A percentile compares a stretch with the other conserved stretches of the same genome.
Conservation (phyloP, 1,139 yeast species). For the Geotrichum carabidarum region DNA sequence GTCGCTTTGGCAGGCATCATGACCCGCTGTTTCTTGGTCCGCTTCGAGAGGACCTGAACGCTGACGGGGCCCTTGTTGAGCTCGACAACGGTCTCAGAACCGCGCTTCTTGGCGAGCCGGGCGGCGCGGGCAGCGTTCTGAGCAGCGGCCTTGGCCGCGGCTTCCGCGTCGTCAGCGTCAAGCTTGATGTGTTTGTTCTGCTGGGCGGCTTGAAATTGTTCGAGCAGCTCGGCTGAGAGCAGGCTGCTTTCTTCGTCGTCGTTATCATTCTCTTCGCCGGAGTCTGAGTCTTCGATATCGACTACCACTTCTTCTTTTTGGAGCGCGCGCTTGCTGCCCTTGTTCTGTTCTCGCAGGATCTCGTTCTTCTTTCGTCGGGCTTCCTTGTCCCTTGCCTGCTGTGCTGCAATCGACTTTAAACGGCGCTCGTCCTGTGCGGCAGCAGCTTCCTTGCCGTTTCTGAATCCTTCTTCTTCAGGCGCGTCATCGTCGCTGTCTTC, state of each 20-base stretch:
- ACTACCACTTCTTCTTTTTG: background rate
- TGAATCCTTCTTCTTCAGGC: constrained; percentile 16
- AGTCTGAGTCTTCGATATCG: background rate
- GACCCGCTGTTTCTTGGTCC: background rate
- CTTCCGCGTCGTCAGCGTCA: constrained; percentile 2
- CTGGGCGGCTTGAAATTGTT: constrained; percentile 7
- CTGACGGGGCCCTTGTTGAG: constrained; percentile 18
- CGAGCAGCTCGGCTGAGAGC: constrained; percentile 15
- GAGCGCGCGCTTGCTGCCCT: background rate
- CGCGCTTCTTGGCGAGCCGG: background rate
- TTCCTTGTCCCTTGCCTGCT: constrained; percentile 5
- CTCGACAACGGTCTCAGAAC: background rate
- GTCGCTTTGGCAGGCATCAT: constrained; percentile 14
- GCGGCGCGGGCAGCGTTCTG: background rate
- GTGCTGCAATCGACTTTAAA: constrained; percentile 1
- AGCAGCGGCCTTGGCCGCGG: background rate
- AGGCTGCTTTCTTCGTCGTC: constrained; percentile 4
- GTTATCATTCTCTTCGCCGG: background rate
- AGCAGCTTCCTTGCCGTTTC: constrained; percentile 3
- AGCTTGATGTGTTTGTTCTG: constrained; percentile 4
- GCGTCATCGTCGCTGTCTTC: constrained; percentile 14
- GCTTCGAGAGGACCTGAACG: constrained; percentile 12
- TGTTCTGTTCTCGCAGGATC: background rate
- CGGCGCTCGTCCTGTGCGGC: background rate
- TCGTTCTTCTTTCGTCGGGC: constrained; percentile 6